Evolutionary conservation across 2,329 filamentous ascomycete species (phyloP), one percentile per base, ranked within the genome.

Genomic region (Pseudocercospora cruenta): DNA sequence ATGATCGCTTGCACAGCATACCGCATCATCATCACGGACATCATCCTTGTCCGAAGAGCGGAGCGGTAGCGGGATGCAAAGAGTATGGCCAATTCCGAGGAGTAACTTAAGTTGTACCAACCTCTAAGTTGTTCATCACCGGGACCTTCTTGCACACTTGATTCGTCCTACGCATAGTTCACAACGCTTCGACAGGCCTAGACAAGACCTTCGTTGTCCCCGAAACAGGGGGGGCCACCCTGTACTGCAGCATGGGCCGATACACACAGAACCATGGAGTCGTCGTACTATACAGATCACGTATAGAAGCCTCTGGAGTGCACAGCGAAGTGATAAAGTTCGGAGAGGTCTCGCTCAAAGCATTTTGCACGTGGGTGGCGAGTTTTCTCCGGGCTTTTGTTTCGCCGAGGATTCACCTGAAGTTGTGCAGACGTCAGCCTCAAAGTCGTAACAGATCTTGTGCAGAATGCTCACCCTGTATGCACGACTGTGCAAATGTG

Each of bases 381-480:
- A 66, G 54, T 60, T n/a, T 45, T 63, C 64, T 63, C 64, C 64
- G 57, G 39, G 45, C 63, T 45, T 58, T 57, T 57, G 58, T 57
- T 55, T 22, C 49, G 58, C 45, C 49, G 62, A 64, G 43, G 45
- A 60, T 54, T 22, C 51, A 60, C 49, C 55, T 45, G n/a, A 26
- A 47, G 53, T 28, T 49, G 36, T 58, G 26, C 62, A 26, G 31
- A 53, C 57, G 33, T 59, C 57, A 45, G 57, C 19, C 31, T 58
- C 24, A 21, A 39, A 36, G 19, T 58, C 49, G 14, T 54, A 54
- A 21, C 28, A 21, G 43, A 21, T 26, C 33, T 39, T 55, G 49
- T 57, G 60, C 49, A 54, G 39, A 62, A 31, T 26, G 9, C 8
- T 31, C 26, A 21, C 22, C 51, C 26, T 55, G 26, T 55, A 55